Base-by-base conservation (phyloP, 169 alveolate genomes). In the Theileria parva region DNA sequence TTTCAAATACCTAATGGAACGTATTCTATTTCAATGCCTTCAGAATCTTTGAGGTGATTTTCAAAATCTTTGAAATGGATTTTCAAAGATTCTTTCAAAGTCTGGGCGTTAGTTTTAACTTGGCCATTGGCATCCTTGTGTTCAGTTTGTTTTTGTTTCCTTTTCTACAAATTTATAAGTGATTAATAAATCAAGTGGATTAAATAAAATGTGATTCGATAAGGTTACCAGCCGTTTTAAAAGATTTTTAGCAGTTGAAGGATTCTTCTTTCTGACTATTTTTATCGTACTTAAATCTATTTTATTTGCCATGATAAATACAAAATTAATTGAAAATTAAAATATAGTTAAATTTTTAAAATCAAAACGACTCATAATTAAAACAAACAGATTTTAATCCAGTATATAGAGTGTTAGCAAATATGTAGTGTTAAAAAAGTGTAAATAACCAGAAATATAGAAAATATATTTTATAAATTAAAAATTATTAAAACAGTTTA, bases 201-300 rank as follows among this genome's bases (percentile, higher is more conserved):
- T 44, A 44, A 44, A 44, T 23, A 2, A 48, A 32, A 28, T 15
- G 23, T 70, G 68, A 69, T n/a, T 32, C 7, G 19, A 51, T 19
- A n/a, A 17, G 59, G 83, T 50, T 73, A 86, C 87, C 76, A 76
- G 71, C 69, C 87, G 86, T 77, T 90, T 90, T 68, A 86, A 50
- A 50, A 81, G 80, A 59, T 87, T 87, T 61, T 84, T 90, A n/a
- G 93, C 93, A 53, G 87, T 71, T 32, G 77, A 57, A 15, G 86
- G 91, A 63, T 80, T 85, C 64, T 67, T 80, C 79, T 79, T 90
- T 64, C 94, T 80, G 30, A 90, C 77, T 50, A 68, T 86, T 69
- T 85, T 87, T 17, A 90, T 44, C 23, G 72, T 59, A 70, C 67
- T 70, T 53, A 70, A 70, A 70, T 70, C 78, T 19, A 70, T 70